Evolutionary conservation across 2,329 filamentous ascomycete genomes (phyloP).

Genomic region (Lasiodiplodia hormozganensis): DNA sequence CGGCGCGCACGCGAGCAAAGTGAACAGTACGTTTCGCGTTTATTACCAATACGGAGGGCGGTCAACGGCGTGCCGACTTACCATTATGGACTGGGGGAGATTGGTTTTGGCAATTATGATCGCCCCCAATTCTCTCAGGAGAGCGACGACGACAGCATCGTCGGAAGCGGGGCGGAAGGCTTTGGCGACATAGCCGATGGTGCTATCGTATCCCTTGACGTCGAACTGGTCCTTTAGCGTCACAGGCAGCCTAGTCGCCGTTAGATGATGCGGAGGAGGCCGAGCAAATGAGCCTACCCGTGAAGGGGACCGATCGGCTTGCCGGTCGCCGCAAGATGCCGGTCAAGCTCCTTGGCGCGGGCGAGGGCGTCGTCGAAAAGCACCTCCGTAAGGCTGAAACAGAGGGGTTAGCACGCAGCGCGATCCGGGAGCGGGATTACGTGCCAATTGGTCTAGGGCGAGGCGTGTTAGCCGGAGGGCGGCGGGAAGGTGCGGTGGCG

Average conservation of each 20-base stretch:
- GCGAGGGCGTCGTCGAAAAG: constrained; percentile 53
- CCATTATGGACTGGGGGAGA: constrained; percentile 64
- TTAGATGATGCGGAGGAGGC: too few relatives aligned
- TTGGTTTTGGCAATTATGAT: constrained; percentile 62
- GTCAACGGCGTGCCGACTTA: constrained; percentile 61
- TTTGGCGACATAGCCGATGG: constrained; percentile 68
- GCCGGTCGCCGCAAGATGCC: constrained; percentile 44
- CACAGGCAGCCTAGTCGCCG: constrained; percentile 45
- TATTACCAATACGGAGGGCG: constrained; percentile 11
- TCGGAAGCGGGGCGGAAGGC: constrained; percentile 57
- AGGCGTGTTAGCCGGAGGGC: constrained; percentile 16
- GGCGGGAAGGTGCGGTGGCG: not conserved
- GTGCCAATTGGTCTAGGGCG: constrained; percentile 28
- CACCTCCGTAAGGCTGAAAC: constrained; percentile 46
- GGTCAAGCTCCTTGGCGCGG: constrained; percentile 51
- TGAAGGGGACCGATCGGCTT: constrained; percentile 55
- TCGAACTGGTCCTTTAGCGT: constrained; percentile 59
- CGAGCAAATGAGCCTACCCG: constrained; percentile 35
- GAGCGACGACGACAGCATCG: constrained; percentile 58
- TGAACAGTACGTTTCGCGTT: constrained; percentile 24
- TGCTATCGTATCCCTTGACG: constrained; percentile 54
- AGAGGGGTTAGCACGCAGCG: constrained; percentile 15
- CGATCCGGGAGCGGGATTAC: constrained; percentile 22
- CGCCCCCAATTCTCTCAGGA: constrained; percentile 59
- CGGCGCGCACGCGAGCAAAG: not conserved